Evolutionary conservation across 2,329 filamentous ascomycete genomes (phyloP).

Genomic region (Aspergillus costaricaensis): DNA sequence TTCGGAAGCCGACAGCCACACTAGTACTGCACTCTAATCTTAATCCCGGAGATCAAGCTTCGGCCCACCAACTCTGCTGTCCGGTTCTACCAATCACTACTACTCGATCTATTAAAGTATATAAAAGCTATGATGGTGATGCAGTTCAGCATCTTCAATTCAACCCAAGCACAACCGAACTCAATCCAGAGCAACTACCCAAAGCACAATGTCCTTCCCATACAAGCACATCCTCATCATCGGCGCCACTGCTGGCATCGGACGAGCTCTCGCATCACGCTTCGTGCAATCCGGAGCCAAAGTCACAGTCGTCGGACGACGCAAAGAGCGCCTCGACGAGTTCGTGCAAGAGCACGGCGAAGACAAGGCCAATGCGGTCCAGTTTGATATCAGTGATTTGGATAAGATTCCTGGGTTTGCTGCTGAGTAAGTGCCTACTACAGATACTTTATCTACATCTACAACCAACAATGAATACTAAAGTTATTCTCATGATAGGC

Average conservation of each 20-base stretch:
- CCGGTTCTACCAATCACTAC: too few relatives aligned
- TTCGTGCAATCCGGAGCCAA: slow-evolving; percentile 41
- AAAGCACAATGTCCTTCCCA: slow-evolving; percentile 50
- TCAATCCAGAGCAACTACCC: not conserved
- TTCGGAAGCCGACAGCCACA: too few relatives aligned
- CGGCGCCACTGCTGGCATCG: slow-evolving; percentile 59
- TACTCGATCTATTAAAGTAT: too few relatives aligned
- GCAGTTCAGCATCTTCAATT: not conserved
- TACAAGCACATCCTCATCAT: slow-evolving; percentile 60
- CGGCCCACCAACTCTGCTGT: too few relatives aligned
- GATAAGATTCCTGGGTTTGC: slow-evolving; percentile 47
- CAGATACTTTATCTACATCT: too few relatives aligned
- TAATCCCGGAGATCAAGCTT: too few relatives aligned
- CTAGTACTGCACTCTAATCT: too few relatives aligned
- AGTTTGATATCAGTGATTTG: slow-evolving; percentile 53
- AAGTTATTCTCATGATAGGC: too few relatives aligned
- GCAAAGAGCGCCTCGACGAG: slow-evolving; percentile 52
- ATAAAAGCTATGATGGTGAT: too few relatives aligned
- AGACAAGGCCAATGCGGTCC: slow-evolving; percentile 43
- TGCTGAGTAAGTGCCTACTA: not conserved
- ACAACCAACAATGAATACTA: too few relatives aligned
- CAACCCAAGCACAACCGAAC: not conserved
- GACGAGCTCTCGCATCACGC: slow-evolving; percentile 47
- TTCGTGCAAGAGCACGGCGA: slow-evolving; percentile 50
- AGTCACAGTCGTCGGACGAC: slow-evolving; percentile 60